These are phyloP conservation scores for Erigeron canadensis DNA, from an alignment of 129 eudicot species.

Conservation along the genomic window DNA sequence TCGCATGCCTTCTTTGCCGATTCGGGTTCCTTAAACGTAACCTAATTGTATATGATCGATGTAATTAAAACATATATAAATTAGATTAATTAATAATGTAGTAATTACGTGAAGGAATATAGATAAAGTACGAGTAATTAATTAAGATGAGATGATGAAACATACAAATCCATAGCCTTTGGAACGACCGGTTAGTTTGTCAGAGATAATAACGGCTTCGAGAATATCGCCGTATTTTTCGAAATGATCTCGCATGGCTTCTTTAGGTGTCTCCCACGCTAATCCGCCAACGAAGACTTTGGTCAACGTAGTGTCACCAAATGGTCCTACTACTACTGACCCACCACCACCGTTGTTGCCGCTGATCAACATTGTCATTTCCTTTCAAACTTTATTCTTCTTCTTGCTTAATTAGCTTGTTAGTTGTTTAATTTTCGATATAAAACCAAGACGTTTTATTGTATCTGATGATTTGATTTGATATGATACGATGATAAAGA, in stretches of 20 bases:
- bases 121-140: no score
- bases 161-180: constrained; percentile 94
- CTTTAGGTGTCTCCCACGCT: constrained; percentile 94
- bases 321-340: constrained; percentile 23
- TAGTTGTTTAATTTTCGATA: no score
- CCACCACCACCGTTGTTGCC: constrained; percentile 30
- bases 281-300: constrained; percentile 91
- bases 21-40: constrained; percentile 86
- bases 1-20: constrained; percentile 94
- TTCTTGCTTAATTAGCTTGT: no score
- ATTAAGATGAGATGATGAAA: background rate
- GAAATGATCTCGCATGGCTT: constrained; percentile 69
- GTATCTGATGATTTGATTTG: no score
- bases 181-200: constrained; percentile 86
- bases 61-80: no score
- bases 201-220: constrained; percentile 88
- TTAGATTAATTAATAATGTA: no score
- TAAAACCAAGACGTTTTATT: no score
- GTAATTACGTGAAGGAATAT: no score
- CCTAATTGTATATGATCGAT: constrained; percentile 54
- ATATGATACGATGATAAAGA: no score
- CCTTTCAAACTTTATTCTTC: background rate
- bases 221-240: constrained; percentile 75
- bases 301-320: constrained; percentile 79
- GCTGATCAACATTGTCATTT: constrained; percentile 35